phyloP scores from a whole-genome alignment of 371 early-diverging fungal genomes.

The Coemansia sp. region DNA sequence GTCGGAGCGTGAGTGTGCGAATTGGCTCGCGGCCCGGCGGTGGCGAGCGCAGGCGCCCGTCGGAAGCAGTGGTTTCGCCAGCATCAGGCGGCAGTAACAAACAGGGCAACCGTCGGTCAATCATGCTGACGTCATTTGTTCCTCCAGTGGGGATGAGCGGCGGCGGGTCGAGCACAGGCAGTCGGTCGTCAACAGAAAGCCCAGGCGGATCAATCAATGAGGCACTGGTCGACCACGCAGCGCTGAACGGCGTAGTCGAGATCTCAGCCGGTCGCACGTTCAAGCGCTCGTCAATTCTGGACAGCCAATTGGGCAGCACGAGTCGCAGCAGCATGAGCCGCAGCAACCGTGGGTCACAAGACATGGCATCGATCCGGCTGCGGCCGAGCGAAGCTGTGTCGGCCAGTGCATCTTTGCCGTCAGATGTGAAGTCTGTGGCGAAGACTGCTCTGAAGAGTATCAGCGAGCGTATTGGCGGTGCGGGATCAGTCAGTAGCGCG shows the following conservation, averaged over 20 bases:
- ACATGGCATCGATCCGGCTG: constrained; percentile 38
- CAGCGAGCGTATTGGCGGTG: constrained; percentile 19
- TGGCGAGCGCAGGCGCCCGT: constrained; percentile 39
- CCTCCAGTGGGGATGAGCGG: constrained; percentile 41
- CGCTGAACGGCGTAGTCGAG: constrained; percentile 25
- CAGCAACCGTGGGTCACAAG: constrained; percentile 17
- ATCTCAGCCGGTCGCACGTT: constrained; percentile 25
- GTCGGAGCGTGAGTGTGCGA: constrained; percentile 43
- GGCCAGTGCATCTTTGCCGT: not conserved
- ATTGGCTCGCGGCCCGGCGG: not conserved
- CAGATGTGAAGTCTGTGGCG: constrained; percentile 8
- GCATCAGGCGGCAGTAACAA: constrained; percentile 6
- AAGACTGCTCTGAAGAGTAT: constrained; percentile 41
- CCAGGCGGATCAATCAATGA: constrained; percentile 9
- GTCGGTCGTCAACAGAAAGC: constrained; percentile 41
- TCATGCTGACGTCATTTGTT: constrained; percentile 48
- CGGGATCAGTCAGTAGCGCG: not conserved
- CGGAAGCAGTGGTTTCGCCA: constrained; percentile 10
- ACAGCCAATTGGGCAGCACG: constrained; percentile 6
- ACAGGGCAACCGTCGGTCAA: constrained; percentile 38
- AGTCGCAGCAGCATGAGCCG: not conserved
- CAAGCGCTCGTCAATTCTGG: constrained; percentile 32
- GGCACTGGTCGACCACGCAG: not conserved
- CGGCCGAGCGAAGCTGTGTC: constrained; percentile 35
- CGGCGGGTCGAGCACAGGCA: constrained; percentile 22